Evolutionary conservation across 2,329 filamentous ascomycete genomes (phyloP).

Genomic region (Tolypocladium tropicale): DNA sequence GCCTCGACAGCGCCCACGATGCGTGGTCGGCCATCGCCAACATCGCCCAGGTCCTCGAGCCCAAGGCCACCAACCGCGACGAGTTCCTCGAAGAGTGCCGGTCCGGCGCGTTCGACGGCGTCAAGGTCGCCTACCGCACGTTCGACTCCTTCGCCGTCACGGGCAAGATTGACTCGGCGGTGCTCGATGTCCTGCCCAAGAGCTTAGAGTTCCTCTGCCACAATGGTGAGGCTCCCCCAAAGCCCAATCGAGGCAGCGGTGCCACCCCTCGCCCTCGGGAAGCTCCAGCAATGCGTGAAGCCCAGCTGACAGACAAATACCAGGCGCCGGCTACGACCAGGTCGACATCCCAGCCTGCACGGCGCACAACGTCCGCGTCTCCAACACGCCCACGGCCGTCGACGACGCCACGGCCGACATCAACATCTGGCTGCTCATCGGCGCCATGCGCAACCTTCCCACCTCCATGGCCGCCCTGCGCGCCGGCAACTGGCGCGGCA

Average conservation of each 20-base stretch:
- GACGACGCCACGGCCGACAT: conserved; percentile 78
- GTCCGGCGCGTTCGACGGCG: conserved; percentile 55
- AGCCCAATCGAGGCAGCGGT: not conserved
- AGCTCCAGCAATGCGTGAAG: not conserved
- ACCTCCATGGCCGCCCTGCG: conserved; percentile 55
- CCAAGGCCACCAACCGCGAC: conserved; percentile 48
- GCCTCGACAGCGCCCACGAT: conserved; percentile 46
- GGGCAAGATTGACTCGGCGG: conserved; percentile 59
- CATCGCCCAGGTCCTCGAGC: conserved; percentile 54
- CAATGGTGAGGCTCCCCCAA: conserved; percentile 38
- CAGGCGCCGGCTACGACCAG: conserved; percentile 78
- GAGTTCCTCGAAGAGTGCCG: conserved; percentile 62
- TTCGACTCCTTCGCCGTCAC: conserved; percentile 55
- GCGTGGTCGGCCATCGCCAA: conserved; percentile 52
- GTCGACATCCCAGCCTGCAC: conserved; percentile 66
- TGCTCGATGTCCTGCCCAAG: conserved; percentile 48
- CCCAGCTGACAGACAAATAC: not conserved
- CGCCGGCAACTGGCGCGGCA: conserved; percentile 56
- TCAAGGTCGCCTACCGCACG: conserved; percentile 59
- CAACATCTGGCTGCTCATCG: conserved; percentile 71
- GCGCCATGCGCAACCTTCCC: conserved; percentile 66
- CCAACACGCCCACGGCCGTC: conserved; percentile 72
- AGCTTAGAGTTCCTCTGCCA: conserved; percentile 49
- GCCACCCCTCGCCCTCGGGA: not conserved
- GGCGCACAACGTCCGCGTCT: conserved; percentile 55